A percentile compares a stretch with the other conserved stretches of the same genome.
Evolutionary conservation across 148 eudicot species (phyloP).

Genomic region (Dysphania ambrosioides): DNA sequence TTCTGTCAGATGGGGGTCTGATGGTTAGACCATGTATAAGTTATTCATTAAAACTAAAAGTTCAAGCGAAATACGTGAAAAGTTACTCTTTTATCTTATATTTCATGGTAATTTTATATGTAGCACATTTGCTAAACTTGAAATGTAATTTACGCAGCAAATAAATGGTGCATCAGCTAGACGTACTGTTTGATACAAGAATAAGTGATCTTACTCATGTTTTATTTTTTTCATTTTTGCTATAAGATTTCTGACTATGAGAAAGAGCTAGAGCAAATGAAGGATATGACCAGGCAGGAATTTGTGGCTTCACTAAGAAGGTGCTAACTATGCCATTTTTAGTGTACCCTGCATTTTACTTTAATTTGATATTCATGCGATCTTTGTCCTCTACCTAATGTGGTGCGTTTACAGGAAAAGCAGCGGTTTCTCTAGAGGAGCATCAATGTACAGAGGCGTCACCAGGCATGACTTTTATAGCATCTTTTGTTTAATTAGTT

Average conservation of each 20-base stretch:
- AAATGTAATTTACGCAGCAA: not conserved
- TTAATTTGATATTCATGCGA: not conserved
- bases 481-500: not conserved
- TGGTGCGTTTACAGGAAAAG: conserved; percentile 44
- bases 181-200: not conserved
- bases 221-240: not conserved
- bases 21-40: too few relatives aligned
- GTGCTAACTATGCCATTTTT: conserved; percentile 31
- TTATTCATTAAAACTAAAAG: too few relatives aligned
- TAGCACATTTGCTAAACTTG: not conserved
- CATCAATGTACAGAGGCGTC: conserved; percentile 86
- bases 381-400: not conserved
- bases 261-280: conserved; percentile 80
- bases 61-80: not conserved
- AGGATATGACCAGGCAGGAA: conserved; percentile 86
- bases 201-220: too few relatives aligned
- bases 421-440: conserved; percentile 87
- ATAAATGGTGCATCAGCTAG: too few relatives aligned
- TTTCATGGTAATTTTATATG: not conserved
- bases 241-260: conserved; percentile 51
- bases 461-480: conserved; percentile 45
- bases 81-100: not conserved
- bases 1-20: too few relatives aligned
- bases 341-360: not conserved
- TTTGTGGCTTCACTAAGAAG: conserved; percentile 94